These are phyloP conservation scores for Bauhinia variegata DNA, from an alignment of 306 rosid genomes.

Conservation along the genomic window DNA sequence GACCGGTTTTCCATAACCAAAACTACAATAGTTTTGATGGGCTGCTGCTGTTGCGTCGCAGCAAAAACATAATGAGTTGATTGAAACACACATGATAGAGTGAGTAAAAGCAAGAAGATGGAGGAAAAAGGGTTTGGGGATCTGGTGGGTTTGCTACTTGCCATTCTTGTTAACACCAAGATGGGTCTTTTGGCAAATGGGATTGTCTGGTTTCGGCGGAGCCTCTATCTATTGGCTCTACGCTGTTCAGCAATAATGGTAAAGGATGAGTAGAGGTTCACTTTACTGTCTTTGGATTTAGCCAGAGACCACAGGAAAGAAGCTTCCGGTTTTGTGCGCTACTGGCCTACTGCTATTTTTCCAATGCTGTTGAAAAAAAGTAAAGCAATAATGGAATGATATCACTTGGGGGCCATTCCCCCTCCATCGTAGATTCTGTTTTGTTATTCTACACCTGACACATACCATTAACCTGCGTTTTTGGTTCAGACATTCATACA, in stretches of 20 bases:
- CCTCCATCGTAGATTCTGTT: too few relatives aligned
- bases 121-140: constrained; percentile 34
- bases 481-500: too few relatives aligned
- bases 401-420: constrained; percentile 16
- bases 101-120: constrained; percentile 53
- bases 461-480: too few relatives aligned
- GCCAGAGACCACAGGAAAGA: constrained; percentile 30
- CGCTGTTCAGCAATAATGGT: not conserved
- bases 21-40: constrained; percentile 87
- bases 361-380: constrained; percentile 1
- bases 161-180: constrained; percentile 38
- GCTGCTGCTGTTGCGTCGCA: constrained; percentile 54
- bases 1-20: constrained; percentile 96
- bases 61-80: constrained; percentile 36
- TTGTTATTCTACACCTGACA: too few relatives aligned
- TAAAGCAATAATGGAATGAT: constrained; percentile 34
- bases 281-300: constrained; percentile 6
- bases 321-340: constrained; percentile 48
- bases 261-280: constrained; percentile 10
- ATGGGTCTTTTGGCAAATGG: constrained; percentile 31
- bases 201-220: not conserved
- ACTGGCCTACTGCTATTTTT: constrained; percentile 13
- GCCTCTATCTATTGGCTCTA: not conserved
- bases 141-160: constrained; percentile 33
- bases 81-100: constrained; percentile 46